Percentiles rank a stretch among this genome's conserved stretches.
Conservation (phyloP, 495 filamentous ascomycete species). For the Clavariopsis aquatica region DNA sequence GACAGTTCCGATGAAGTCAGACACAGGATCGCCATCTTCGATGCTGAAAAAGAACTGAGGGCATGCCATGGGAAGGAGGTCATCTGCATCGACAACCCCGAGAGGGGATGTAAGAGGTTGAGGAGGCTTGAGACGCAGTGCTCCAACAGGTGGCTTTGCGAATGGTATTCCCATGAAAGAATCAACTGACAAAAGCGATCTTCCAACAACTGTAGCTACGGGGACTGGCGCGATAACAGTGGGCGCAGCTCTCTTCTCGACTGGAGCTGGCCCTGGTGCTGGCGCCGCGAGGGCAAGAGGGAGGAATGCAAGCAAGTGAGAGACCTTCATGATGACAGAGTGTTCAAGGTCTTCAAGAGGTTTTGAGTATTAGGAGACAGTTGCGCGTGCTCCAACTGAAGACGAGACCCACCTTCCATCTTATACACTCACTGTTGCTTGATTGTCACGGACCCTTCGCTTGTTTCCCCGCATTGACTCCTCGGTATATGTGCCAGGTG, state of each 20-base stretch:
- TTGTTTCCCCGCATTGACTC: neutral
- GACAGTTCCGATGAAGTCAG: conserved; percentile 55
- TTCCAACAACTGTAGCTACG: conserved; percentile 35
- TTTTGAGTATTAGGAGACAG: neutral
- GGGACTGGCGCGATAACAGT: conserved; percentile 34
- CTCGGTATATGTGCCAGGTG: neutral
- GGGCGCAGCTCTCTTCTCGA: conserved; percentile 31
- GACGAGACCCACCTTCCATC: neutral
- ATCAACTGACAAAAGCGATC: conserved; percentile 29
- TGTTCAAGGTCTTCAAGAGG: neutral
- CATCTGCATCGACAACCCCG: conserved; percentile 37
- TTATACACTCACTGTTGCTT: neutral
- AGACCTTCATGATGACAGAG: conserved; percentile 29
- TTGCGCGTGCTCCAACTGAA: neutral
- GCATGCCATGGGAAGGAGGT: conserved; percentile 36
- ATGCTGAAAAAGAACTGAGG: conserved; percentile 51
- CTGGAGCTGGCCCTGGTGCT: conserved; percentile 24
- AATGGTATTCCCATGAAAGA: conserved; percentile 66
- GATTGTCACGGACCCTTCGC: neutral
- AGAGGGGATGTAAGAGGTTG: conserved; percentile 51
- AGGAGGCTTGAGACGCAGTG: conserved; percentile 61
- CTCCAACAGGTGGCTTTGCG: conserved; percentile 59
- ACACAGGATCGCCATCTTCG: conserved; percentile 45
- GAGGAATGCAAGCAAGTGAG: conserved; percentile 20
- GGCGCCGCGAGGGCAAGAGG: conserved; percentile 31